Base-by-base conservation (phyloP, 129 eudicot genomes). In the Oenanthe sinensis region DNA sequence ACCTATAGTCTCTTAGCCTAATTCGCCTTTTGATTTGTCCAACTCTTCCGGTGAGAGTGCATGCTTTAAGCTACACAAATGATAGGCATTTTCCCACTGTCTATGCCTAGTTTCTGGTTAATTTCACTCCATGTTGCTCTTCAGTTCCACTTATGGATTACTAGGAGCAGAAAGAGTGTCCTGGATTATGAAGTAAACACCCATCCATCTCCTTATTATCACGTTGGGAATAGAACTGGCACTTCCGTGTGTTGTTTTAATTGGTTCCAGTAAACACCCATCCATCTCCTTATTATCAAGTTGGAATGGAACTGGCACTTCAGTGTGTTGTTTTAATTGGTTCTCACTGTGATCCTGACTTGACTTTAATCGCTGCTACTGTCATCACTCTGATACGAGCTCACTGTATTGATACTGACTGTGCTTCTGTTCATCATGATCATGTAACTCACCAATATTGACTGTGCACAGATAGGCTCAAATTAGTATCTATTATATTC, bases 1-100 rank as follows among this genome's bases (percentile, higher is more conserved):
- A 58, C 67, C 91, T 44, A 81, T 74, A 39, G 46, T 55, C 28
- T 55, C 65, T 22, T 20, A 20, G 65, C 10, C 13, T 7, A 20
- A 4, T 55, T 55, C 65, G 22, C 28, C 65, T 55, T 52, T 4
- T 17, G 22, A 19, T 52, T 5, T 52, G 24, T 52, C 9, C 24
- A 52, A 19, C 60, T 52, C 24, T 52, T 52, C 6, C 6, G 9
- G 10, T 55, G 65, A 55, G 28, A 55, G 5, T 55, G 26, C 62
- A 52, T 3, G 6, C 62, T 52, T 52, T 20, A 19, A 52, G 62
- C 62, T 52, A 6, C 62, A 19, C 19, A 52, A 52, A 52, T 19
- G 6, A 24, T 8, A 2, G 24, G 24, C 24, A 19, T 52, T 24
- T 24, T 19, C 20, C 62, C 26, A 20, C 24, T 5, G 17, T n/a